These are phyloP conservation scores for Stagonosporopsis chrysanthemi DNA, from an alignment of 2,329 filamentous ascomycete genomes.

Conservation along the genomic window DNA sequence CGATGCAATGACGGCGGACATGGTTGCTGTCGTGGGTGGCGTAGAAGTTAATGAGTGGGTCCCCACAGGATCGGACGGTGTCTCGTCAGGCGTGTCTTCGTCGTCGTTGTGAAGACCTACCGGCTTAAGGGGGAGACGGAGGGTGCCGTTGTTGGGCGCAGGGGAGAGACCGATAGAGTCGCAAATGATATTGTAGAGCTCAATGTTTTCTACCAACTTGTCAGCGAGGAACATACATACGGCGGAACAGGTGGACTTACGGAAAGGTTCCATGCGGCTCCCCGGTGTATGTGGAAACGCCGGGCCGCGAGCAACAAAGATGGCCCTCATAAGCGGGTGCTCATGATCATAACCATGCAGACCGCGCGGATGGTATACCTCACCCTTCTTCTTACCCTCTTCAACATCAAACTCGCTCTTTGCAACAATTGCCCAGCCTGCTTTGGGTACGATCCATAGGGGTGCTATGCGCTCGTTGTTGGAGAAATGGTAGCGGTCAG, in stretches of 20 bases:
- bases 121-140: slow-evolving; percentile 73
- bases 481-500: slow-evolving; percentile 88
- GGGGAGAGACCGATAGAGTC: slow-evolving; percentile 81
- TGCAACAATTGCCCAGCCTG: slow-evolving; percentile 90
- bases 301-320: slow-evolving; percentile 90
- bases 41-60: slow-evolving; percentile 15
- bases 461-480: slow-evolving; percentile 90
- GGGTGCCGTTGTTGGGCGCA: slow-evolving; percentile 84
- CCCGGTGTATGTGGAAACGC: slow-evolving; percentile 88
- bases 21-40: slow-evolving; percentile 23
- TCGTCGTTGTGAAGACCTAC: slow-evolving; percentile 66
- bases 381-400: slow-evolving; percentile 68
- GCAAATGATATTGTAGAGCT: slow-evolving; percentile 94
- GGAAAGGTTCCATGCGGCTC: slow-evolving; percentile 80
- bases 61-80: slow-evolving; percentile 61
- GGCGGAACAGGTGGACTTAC: slow-evolving; percentile 62
- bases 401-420: slow-evolving; percentile 79
- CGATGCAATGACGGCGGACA: slow-evolving; percentile 23
- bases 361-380: slow-evolving; percentile 79
- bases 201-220: slow-evolving; percentile 75
- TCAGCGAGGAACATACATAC: neutral
- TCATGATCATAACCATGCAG: slow-evolving; percentile 96
- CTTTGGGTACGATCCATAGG: slow-evolving; percentile 90
- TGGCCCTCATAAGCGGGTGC: slow-evolving; percentile 93
- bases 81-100: slow-evolving; percentile 55